Base-by-base conservation (phyloP, 306 rosid species). In the Medicago arabica region DNA sequence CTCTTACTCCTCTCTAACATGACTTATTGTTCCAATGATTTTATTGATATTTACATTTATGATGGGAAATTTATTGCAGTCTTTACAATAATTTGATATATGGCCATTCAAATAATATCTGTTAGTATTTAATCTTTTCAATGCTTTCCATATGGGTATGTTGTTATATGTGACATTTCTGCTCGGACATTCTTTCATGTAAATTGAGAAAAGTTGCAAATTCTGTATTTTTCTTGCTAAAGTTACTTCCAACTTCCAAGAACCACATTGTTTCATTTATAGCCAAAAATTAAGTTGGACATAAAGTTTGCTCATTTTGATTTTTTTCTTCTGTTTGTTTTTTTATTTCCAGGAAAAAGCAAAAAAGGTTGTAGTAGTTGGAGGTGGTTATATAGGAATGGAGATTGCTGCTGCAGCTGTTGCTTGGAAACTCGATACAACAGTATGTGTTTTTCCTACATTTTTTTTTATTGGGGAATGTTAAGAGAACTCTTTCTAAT, bases 351-450 rank as follows among this genome's bases (percentile, higher is more conserved):
- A 94, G 97, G 90, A 73, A 85, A 90, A 87, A 80, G 83, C 97
- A 76, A 80, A 71, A 78, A 92, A 88, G 87, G 88, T 92, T 81
- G 96, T 88, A 53, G 77, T 94, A 68, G 96, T 94, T 51, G 98
- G 98, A 63, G 98, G 98, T 82, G 98, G 98, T 71, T 91, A 94
- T 78, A 94, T 94, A 74, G 98, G 98, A 66, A 86, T 92, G 97
- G 97, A 95, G 89, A 87, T 92, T 84, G 98, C 96, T 61, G 98
- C 98, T 21, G 98, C 97, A 60, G 91, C 95, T 71, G 84, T 77
- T 87, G 98, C 75, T 78, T 94, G 98, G 98, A 88, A 94, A 34
- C 96, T 90, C 76, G 95, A 94, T 85, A 94, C 98, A 60, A 91
- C 98, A 25, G 97, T 91, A 86, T 51, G 95, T 81, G 13, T 72